Evolutionary conservation across 2,329 filamentous ascomycete genomes (phyloP).

Genomic region (Tolypocladium ovalisporum): DNA sequence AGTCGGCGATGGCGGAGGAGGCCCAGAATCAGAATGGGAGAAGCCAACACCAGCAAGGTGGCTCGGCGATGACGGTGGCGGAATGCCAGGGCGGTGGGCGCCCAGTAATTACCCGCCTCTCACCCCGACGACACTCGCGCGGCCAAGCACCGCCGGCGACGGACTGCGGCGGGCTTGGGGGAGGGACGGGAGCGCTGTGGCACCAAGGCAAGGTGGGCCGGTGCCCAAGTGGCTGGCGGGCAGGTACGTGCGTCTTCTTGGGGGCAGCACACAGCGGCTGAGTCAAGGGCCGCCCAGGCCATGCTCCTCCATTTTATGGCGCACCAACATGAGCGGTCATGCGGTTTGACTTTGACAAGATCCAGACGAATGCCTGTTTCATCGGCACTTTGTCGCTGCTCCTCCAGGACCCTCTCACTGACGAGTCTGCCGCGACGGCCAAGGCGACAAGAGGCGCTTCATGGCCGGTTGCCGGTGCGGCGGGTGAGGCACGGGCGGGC

Average conservation of each 20-base stretch:
- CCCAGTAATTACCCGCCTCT: background rate
- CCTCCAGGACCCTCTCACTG: background rate
- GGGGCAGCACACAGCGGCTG: too few relatives aligned
- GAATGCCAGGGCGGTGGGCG: background rate
- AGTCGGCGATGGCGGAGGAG: background rate
- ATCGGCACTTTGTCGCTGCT: background rate
- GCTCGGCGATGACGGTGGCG: background rate
- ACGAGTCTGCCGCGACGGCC: too few relatives aligned
- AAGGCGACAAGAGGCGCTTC: background rate
- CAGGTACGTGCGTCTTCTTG: background rate
- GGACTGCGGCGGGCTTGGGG: background rate
- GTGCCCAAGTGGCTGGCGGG: too few relatives aligned
- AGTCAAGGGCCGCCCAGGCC: background rate
- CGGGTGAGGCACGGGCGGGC: background rate
- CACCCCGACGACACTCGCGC: background rate
- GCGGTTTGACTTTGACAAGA: background rate
- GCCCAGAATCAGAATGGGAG: background rate
- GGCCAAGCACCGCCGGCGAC: background rate
- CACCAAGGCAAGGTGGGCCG: too few relatives aligned
- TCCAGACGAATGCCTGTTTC: constrained; percentile 2
- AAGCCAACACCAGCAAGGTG: background rate
- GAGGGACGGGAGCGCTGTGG: background rate
- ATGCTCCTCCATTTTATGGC: background rate
- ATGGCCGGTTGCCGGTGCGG: background rate
- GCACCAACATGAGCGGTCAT: background rate